These are phyloP conservation scores for Mucor piriformis DNA, from an alignment of 371 early-diverging fungal genomes.

Conservation along the genomic window DNA sequence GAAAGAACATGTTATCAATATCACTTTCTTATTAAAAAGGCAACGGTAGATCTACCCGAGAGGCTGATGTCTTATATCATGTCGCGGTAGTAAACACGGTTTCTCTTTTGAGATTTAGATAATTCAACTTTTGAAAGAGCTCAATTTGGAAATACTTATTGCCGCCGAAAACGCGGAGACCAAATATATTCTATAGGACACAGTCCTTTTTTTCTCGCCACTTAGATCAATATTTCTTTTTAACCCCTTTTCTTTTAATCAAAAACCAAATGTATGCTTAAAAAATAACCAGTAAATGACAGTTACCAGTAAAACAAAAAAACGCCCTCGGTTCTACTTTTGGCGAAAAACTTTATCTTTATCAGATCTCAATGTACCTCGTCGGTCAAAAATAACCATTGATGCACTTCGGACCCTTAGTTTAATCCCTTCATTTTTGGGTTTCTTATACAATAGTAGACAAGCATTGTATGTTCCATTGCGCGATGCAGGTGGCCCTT, in stretches of 20 bases:
- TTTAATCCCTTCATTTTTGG: conserved; percentile 57
- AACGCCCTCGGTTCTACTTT: conserved; percentile 30
- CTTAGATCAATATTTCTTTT: no score
- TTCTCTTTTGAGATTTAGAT: background rate
- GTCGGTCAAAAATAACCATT: conserved; percentile 41
- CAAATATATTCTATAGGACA: no score
- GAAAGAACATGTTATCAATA: background rate
- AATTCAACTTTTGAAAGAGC: no score
- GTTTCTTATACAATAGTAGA: conserved; percentile 47
- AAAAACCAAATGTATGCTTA: conserved; percentile 4
- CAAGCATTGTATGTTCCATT: conserved; percentile 45
- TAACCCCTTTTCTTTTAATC: background rate
- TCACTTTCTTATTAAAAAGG: background rate
- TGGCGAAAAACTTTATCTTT: conserved; percentile 34
- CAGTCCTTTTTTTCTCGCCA: no score
- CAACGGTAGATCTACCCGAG: no score
- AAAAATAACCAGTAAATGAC: conserved; percentile 3
- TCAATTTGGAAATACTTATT: no score
- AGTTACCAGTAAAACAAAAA: conserved; percentile 12
- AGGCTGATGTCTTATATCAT: background rate
- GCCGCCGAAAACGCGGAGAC: no score
- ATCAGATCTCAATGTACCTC: conserved; percentile 50
- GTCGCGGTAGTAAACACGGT: background rate
- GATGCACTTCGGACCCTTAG: conserved; percentile 51
- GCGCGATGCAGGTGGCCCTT: conserved; percentile 57